These are phyloP conservation scores for Intubia oerlemansii DNA, from an alignment of 2,329 filamentous ascomycete genomes.

Conservation along the genomic window DNA sequence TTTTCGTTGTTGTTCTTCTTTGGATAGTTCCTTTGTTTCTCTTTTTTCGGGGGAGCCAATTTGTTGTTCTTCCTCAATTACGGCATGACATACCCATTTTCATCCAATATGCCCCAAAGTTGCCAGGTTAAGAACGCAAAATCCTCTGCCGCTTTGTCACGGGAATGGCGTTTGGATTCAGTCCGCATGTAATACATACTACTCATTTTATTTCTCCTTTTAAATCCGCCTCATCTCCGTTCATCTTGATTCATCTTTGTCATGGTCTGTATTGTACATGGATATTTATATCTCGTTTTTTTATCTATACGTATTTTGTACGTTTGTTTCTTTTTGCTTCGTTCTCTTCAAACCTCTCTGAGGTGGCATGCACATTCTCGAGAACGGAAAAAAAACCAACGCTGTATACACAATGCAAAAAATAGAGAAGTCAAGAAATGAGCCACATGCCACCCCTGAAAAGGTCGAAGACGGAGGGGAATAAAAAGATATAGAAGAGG, in stretches of 20 bases:
- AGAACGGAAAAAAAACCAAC: too few species aligned
- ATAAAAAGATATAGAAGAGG: slow-evolving; percentile 2
- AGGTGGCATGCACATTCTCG: neutral
- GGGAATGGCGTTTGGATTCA: too few species aligned
- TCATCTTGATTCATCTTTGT: slow-evolving; percentile 1
- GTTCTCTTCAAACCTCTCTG: neutral
- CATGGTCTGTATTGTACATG: slow-evolving; percentile 26
- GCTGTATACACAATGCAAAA: too few species aligned
- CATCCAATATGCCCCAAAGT: too few species aligned
- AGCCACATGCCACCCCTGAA: slow-evolving; percentile 1
- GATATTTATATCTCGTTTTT: slow-evolving; percentile 15
- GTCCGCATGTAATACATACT: too few species aligned
- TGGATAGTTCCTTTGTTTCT: neutral
- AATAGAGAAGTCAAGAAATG: neutral
- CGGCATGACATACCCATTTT: too few species aligned
- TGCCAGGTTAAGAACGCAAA: too few species aligned
- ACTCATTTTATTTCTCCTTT: neutral
- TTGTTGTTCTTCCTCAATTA: too few species aligned
- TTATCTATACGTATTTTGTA: slow-evolving; percentile 21
- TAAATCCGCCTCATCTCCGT: neutral
- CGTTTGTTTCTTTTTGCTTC: too few species aligned
- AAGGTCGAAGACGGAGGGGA: neutral
- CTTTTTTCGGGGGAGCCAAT: neutral
- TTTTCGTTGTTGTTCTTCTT: too few species aligned
- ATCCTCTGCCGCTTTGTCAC: too few species aligned